A percentile compares a stretch with the other conserved stretches of the same genome.
Evolutionary conservation across 2,329 filamentous ascomycete species (phyloP).

Genomic region (Periconia sp.): DNA sequence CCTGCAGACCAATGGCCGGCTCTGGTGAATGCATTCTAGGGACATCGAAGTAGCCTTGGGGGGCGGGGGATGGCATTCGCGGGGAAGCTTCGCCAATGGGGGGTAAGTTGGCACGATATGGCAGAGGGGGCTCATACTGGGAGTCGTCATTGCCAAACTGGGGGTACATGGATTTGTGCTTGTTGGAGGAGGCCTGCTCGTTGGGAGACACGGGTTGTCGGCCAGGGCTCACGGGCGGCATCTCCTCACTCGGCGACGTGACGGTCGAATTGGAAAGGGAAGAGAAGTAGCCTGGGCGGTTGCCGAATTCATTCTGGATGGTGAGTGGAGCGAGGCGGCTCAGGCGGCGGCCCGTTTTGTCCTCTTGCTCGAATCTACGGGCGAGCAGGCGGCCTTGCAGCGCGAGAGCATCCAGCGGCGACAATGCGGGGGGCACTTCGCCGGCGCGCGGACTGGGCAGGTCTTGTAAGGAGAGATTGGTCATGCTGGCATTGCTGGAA

Average conservation of each 20-base stretch:
- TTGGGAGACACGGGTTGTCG: slow-evolving; percentile 22
- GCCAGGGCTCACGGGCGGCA: slow-evolving; percentile 28
- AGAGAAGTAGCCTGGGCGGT: slow-evolving; percentile 79
- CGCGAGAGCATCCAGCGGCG: slow-evolving; percentile 92
- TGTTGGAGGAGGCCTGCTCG: slow-evolving; percentile 27
- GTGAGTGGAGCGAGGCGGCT: slow-evolving; percentile 84
- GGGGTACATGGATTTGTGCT: slow-evolving; percentile 42
- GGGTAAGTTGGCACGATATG: slow-evolving; percentile 29
- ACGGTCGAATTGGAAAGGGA: slow-evolving; percentile 61
- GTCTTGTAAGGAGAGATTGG: slow-evolving; percentile 37
- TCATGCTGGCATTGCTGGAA: slow-evolving; percentile 30
- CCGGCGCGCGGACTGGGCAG: slow-evolving; percentile 54
- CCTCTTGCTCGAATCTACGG: slow-evolving; percentile 78
- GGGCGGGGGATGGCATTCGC: slow-evolving; percentile 19
- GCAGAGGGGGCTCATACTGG: slow-evolving; percentile 27
- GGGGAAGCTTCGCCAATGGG: slow-evolving; percentile 34
- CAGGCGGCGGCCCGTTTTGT: slow-evolving; percentile 72
- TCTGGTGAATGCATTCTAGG: slow-evolving; percentile 51
- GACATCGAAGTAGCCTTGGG: slow-evolving; percentile 49
- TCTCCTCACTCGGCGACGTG: slow-evolving; percentile 57
- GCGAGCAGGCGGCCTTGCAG: slow-evolving; percentile 86
- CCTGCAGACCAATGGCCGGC: slow-evolving; percentile 43
- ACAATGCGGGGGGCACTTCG: slow-evolving; percentile 80
- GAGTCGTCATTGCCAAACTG: slow-evolving; percentile 35
- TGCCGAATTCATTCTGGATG: slow-evolving; percentile 77